Evolutionary conservation across 2,329 filamentous ascomycete species (phyloP), one percentile per base, ranked within the genome.

Genomic region (Daldinia sp.): DNA sequence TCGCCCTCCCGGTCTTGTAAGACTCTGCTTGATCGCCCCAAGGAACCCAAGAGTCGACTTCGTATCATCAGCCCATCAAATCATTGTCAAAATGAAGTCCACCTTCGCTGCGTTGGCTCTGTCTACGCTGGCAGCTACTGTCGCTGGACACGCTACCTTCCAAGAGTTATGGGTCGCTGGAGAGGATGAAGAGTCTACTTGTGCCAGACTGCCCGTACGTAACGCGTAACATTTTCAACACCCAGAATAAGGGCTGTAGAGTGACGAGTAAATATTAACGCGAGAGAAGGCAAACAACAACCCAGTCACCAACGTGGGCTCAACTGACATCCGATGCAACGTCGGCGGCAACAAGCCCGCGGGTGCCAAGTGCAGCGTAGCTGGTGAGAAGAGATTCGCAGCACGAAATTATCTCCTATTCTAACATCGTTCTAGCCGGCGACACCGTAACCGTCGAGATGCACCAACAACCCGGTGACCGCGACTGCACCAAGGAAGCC

Each of bases 151-250:
- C 65, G 81, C 83, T 39, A 81, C 78, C 29, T 85, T 83, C 75
- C 83, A 85, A 66, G 73, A 82, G 11, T 73, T 83, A 32, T 83
- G 80, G 80, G 79, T 82, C 23, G 76, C 80, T 55, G 80, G 77
- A 9, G 72, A 77, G 21, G 81, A 78, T 57, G 69, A 77, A 34
- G 67, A 37, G 6, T 68, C 66, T 6, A 66, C 66, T 34, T 72
- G 70, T 49, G 70, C 70, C 32, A 63, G 70, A 35, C 60, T 71
- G 15, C 70, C 70, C 19, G 63, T 70, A 63, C 8, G 68, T 63
- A 21, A 15, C 47, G 39, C 39, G 11, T 27, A 25, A 15, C 17
- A 47, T 29, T 21, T 13, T 21, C 11, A 3, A 30, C 25, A 23
- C n/a, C n/a, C n/a, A 29, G 11, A 21, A 17, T 25, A 15, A 13